Evolutionary conservation across 805 yeast genomes (phyloP).

Genomic region (Suhomyces prunicola): DNA sequence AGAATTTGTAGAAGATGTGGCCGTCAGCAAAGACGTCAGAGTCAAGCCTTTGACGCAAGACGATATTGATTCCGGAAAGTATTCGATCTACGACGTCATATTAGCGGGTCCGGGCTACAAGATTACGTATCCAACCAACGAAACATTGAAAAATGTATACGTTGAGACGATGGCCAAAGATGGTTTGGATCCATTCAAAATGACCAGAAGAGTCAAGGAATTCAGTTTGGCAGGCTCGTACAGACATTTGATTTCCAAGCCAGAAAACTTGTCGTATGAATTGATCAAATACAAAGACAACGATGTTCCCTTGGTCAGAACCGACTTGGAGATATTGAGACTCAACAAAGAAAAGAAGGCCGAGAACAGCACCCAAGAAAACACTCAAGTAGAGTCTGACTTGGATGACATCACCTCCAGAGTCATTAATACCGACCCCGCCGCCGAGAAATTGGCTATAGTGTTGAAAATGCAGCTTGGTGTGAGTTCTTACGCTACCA

Average conservation of each 20-base stretch:
- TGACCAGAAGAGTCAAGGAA: slow-evolving; percentile 83
- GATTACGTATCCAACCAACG: slow-evolving; percentile 76
- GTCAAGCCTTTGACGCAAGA: slow-evolving; percentile 75
- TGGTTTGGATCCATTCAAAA: slow-evolving; percentile 76
- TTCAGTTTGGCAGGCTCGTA: slow-evolving; percentile 92
- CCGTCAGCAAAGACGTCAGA: slow-evolving; percentile 51
- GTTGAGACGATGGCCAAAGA: slow-evolving; percentile 73
- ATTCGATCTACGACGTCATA: slow-evolving; percentile 76
- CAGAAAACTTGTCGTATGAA: slow-evolving; percentile 59
- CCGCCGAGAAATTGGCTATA: slow-evolving; percentile 55
- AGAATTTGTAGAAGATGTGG: slow-evolving; percentile 70
- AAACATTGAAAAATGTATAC: slow-evolving; percentile 56
- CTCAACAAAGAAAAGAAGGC: slow-evolving; percentile 17
- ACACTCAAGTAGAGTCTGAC: background rate
- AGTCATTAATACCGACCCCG: slow-evolving; percentile 1
- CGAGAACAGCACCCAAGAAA: slow-evolving; percentile 6
- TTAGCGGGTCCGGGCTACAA: slow-evolving; percentile 97
- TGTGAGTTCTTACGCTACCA: slow-evolving; percentile 91
- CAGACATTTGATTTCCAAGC: slow-evolving; percentile 67
- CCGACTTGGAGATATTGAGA: slow-evolving; percentile 59
- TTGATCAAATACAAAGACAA: slow-evolving; percentile 59
- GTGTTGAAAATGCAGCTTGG: slow-evolving; percentile 75
- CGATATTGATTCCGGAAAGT: slow-evolving; percentile 59
- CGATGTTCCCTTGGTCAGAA: slow-evolving; percentile 69
- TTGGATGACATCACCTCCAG: background rate